Evolutionary conservation across 2,329 filamentous ascomycete genomes (phyloP).

Genomic region (Ophiocordyceps robertsii): DNA sequence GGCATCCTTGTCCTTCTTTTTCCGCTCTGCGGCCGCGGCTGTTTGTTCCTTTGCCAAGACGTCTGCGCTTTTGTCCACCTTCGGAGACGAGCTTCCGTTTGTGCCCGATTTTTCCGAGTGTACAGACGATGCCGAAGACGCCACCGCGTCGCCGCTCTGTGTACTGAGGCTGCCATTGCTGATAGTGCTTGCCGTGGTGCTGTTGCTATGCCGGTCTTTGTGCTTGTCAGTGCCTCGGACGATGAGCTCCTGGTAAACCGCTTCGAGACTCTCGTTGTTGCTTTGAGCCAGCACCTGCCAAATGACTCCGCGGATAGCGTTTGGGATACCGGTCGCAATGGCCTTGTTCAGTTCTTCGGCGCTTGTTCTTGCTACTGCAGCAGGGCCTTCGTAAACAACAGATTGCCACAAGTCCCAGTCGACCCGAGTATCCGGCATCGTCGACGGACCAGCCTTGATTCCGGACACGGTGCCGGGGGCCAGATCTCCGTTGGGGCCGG

Average conservation of each 20-base stretch:
- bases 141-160: slow-evolving; percentile 49
- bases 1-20: slow-evolving; percentile 71
- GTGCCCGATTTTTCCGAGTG: slow-evolving; percentile 62
- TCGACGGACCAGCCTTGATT: slow-evolving; percentile 61
- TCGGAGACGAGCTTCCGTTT: slow-evolving; percentile 42
- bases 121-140: slow-evolving; percentile 74
- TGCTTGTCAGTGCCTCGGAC: slow-evolving; percentile 72
- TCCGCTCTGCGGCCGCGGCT: slow-evolving; percentile 50
- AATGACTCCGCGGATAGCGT: slow-evolving; percentile 91
- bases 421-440: slow-evolving; percentile 60
- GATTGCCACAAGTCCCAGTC: slow-evolving; percentile 98
- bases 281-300: slow-evolving; percentile 97
- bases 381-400: slow-evolving; percentile 86
- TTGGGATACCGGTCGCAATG: slow-evolving; percentile 87
- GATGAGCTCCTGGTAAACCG: slow-evolving; percentile 71
- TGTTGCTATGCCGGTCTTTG: slow-evolving; percentile 45
- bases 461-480: slow-evolving; percentile 80
- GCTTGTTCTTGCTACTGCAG: slow-evolving; percentile 76
- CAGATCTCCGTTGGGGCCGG: slow-evolving; percentile 54
- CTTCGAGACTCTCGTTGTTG: slow-evolving; percentile 82
- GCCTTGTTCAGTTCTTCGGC: slow-evolving; percentile 80
- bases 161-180: slow-evolving; percentile 42
- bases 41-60: slow-evolving; percentile 52
- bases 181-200: slow-evolving; percentile 34
- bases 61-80: slow-evolving; percentile 49